Evolutionary conservation across 371 early-diverging fungal genomes (phyloP).

Genomic region (Synchytrium microbalum): DNA sequence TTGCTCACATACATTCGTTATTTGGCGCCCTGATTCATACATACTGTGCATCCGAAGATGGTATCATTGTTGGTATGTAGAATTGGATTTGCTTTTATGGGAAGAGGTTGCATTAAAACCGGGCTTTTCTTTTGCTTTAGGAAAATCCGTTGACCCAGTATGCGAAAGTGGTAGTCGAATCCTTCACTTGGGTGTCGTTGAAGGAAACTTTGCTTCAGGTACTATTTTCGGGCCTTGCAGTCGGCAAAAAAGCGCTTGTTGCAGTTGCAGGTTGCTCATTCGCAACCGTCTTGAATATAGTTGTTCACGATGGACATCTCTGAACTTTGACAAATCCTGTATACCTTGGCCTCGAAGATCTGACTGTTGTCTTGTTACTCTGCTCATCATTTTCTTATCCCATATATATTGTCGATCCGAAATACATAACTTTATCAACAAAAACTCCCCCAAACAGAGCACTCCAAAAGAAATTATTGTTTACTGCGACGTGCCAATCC

Average conservation of each 20-base stretch:
- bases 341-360: no score
- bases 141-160: conserved; percentile 62
- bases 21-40: conserved; percentile 67
- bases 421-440: no score
- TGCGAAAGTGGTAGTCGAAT: conserved; percentile 74
- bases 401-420: no score
- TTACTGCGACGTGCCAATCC: no score
- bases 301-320: neutral
- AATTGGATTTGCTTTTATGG: neutral
- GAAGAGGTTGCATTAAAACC: neutral
- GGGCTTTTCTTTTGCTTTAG: conserved; percentile 39
- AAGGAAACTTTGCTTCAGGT: conserved; percentile 40
- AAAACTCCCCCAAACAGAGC: no score
- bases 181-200: conserved; percentile 72
- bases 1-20: conserved; percentile 69
- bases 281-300: neutral
- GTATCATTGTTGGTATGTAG: conserved; percentile 29
- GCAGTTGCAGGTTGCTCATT: neutral
- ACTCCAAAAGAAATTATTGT: no score
- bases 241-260: neutral
- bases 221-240: conserved; percentile 3
- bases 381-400: no score
- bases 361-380: no score
- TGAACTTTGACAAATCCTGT: neutral
- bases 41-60: conserved; percentile 73